Conservation (phyloP, 2,329 filamentous ascomycete species). For the Diaporthe sp. region DNA sequence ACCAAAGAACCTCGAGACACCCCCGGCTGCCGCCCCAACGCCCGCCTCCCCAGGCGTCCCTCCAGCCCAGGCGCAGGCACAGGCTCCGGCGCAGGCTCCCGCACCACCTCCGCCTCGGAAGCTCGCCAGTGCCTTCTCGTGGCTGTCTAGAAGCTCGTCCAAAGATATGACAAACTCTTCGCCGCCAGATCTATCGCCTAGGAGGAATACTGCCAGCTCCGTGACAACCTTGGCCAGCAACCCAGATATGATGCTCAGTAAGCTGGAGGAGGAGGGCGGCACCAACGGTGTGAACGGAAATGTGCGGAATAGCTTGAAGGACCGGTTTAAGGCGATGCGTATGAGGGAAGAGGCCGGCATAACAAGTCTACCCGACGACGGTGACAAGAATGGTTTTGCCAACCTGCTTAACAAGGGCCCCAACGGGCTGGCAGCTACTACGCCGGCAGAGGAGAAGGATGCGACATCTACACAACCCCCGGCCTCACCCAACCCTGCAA, state of each 20-base stretch:
- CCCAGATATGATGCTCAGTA: constrained; percentile 82
- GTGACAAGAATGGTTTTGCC: constrained; percentile 51
- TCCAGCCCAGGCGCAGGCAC: constrained; percentile 44
- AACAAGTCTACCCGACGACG: constrained; percentile 65
- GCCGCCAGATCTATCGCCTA: constrained; percentile 61
- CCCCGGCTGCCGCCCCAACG: constrained; percentile 50
- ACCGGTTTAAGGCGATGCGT: constrained; percentile 83
- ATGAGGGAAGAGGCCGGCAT: constrained; percentile 80
- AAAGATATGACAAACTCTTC: constrained; percentile 71
- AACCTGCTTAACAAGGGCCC: constrained; percentile 46
- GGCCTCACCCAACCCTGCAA: constrained; percentile 69
- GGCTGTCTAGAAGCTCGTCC: constrained; percentile 80
- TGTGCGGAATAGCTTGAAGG: constrained; percentile 76
- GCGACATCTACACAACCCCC: constrained; percentile 48
- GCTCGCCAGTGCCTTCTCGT: constrained; percentile 88
- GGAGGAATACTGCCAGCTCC: constrained; percentile 85
- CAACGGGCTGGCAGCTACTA: constrained; percentile 34
- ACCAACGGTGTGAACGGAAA: constrained; percentile 59
- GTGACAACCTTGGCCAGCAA: constrained; percentile 85
- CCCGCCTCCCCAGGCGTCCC: constrained; percentile 49
- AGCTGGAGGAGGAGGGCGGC: constrained; percentile 77
- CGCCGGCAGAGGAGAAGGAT: constrained; percentile 47
- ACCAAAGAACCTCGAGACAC: constrained; percentile 55
- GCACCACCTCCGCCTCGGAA: constrained; percentile 71
- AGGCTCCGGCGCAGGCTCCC: constrained; percentile 53